Base-by-base conservation (phyloP, 805 yeast genomes). In the Cyberlindnera nakhonratchasimensis region DNA sequence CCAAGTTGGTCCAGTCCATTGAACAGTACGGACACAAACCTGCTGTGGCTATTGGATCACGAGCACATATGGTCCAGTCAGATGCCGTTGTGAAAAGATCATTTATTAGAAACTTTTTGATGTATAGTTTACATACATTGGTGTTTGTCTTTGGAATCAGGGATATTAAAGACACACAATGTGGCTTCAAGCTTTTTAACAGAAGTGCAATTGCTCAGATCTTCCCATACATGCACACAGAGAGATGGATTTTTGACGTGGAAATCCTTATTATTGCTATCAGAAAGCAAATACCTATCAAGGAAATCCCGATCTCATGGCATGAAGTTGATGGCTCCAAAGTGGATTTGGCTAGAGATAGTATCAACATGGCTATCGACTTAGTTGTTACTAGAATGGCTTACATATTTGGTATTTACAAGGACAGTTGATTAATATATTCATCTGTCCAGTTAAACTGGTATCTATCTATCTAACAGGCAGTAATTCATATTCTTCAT, bases 171-270 rank as follows among this genome's bases (percentile, higher is more conserved):
- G 99, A 93, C 63, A 93, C 99, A 10, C 99, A 93, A 68, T 93
- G 99, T 68, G 99, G 99, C 2, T 93, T 93, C 69, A 93, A 93
- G 64, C 67, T 93, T 63, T 93, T 91, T 64, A 86, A 91, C 52
- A 75, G 80, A 46, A 66, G 71, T 8, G 83, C 96, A 0, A 75
- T 82, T 19, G 57, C 54, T 14, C 55, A 56, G 40, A 86, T 93
- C 32, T 88, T 89, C 63, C 96, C 97, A 2, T 80, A 75, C 51
- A 77, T 93, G 85, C 97, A 91, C 62, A 91, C 96, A 10, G 99
- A 93, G 64, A 82, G 98, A 39, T 93, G 99, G 99, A 93, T 93
- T 28, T 93, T 93, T 64, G 99, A 93, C 59, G 97, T 93, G 24
- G 99, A 93, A 66, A 77, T 91, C 13, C 70, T 93, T 51, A 76